These are phyloP conservation scores for Pythium oligandrum DNA, from an alignment of 352 stramenopile genomes.

Conservation along the genomic window DNA sequence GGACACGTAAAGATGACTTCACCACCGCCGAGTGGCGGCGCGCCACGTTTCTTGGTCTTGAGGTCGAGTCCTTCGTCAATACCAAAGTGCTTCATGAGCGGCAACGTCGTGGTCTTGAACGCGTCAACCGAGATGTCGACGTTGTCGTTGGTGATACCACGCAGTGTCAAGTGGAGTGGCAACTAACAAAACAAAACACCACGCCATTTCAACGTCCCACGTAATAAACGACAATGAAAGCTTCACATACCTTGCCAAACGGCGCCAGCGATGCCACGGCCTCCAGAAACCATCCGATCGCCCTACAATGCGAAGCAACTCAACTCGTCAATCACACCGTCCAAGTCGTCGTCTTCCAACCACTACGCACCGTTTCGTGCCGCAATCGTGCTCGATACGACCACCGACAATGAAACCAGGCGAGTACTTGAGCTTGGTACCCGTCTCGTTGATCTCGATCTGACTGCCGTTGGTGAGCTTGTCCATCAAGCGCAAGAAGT, in stretches of 20 bases:
- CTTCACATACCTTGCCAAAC: slow-evolving; percentile 89
- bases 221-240: not conserved
- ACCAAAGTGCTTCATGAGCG: slow-evolving; percentile 95
- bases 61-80: slow-evolving; percentile 88
- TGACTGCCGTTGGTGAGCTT: slow-evolving; percentile 96
- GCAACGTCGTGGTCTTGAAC: slow-evolving; percentile 93
- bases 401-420: slow-evolving; percentile 96
- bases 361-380: slow-evolving; percentile 40
- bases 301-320: slow-evolving; percentile 20
- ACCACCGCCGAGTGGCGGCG: slow-evolving; percentile 73
- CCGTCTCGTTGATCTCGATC: slow-evolving; percentile 99
- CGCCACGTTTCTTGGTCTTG: slow-evolving; percentile 91
- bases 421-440: slow-evolving; percentile 95
- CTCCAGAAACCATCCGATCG: slow-evolving; percentile 98
- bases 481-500: slow-evolving; percentile 96
- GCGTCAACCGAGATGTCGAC: slow-evolving; percentile 91
- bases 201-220: slow-evolving; percentile 8
- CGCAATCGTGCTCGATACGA: slow-evolving; percentile 94
- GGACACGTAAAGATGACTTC: slow-evolving; percentile 94
- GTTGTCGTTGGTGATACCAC: slow-evolving; percentile 95
- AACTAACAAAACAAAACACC: slow-evolving; percentile 88
- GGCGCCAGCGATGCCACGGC: slow-evolving; percentile 94
- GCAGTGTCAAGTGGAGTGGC: slow-evolving; percentile 91
- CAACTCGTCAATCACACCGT: not conserved
- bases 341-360: too few relatives aligned